These are phyloP conservation scores for Chrysoporthe puriensis DNA, from an alignment of 2,329 filamentous ascomycete genomes.

Conservation along the genomic window DNA sequence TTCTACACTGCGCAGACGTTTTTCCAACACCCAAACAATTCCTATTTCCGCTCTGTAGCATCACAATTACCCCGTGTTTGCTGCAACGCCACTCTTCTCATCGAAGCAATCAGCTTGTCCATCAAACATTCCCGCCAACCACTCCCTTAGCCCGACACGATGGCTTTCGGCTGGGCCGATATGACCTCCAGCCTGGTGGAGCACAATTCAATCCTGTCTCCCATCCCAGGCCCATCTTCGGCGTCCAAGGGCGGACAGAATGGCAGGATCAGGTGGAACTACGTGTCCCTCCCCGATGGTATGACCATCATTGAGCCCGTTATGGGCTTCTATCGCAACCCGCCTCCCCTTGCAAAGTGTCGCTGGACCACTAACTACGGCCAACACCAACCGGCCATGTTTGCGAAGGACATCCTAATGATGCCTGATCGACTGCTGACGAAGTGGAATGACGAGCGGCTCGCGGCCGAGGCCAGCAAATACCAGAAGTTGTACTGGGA, in stretches of 20 bases:
- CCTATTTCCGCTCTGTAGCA: constrained; percentile 5
- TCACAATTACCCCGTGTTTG: constrained; percentile 16
- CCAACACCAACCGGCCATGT: constrained; percentile 2
- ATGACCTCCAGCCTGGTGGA: constrained; percentile 38
- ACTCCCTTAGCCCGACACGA: background rate
- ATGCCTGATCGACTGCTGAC: constrained; percentile 15
- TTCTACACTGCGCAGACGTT: background rate
- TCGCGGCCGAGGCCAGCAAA: constrained; percentile 27
- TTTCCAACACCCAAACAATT: background rate
- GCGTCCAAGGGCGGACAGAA: background rate
- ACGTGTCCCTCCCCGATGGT: constrained; percentile 15
- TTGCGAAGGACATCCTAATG: background rate
- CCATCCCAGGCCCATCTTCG: constrained; percentile 9
- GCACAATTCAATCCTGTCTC: constrained; percentile 6
- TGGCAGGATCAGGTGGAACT: constrained; percentile 17
- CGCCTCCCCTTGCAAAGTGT: constrained; percentile 21
- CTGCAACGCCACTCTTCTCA: constrained; percentile 6
- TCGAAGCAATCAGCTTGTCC: constrained; percentile 13
- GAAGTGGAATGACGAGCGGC: constrained; percentile 16
- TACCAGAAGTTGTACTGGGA: constrained; percentile 43
- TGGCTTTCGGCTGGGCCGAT: constrained; percentile 10
- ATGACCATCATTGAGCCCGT: constrained; percentile 25
- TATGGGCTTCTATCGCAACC: constrained; percentile 29
- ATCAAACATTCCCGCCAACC: background rate
- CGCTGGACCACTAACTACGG: constrained; percentile 31